Base-by-base conservation (phyloP, 306 rosid species). In the Dryas octopetala region DNA sequence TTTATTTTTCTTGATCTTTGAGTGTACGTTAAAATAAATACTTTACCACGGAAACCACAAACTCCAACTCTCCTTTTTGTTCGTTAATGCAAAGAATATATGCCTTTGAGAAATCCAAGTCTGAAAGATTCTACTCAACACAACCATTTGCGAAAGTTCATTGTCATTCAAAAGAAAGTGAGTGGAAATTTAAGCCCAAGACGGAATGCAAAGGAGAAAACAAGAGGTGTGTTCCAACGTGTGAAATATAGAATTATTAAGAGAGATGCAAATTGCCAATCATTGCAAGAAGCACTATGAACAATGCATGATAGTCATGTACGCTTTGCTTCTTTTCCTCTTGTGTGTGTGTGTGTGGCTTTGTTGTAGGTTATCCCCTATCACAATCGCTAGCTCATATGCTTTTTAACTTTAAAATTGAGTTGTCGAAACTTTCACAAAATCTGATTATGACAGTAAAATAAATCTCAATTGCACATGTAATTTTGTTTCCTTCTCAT, bases 381-480 rank as follows among this genome's bases (percentile, higher is more conserved):
- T 49, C 16, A 6, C 61, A 55, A 66, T 67, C 46, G 43, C 47
- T 3, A 9, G 28, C 49, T 43, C 49, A 38, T 38, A 19, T 53
- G 2, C 28, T 23, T 54, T 71, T 41, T 6, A 19, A 44, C 62
- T 53, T 16, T 4, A 45, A 46, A 51, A 62, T 53, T 16, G 54
- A 45, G 66, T 63, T 63, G n/a, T 48, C 58, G 6, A 15, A 41
- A 63, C 51, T 64, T 54, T 32, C 5, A 46, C 55, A 62, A 13
- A 57, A 54, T 45, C 49, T 78, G 77, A 78, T 43, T 53, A n/a
- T n/a, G 70, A 50, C 75, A n/a, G 13, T 48, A 52, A 54, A 64
- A 51, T 38, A 46, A 52, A 71, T 57, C 71, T 26, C 48, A 76
- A 47, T 47, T 38, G 51, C 69, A 26, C 4, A 11, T 28, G 10